Base-by-base conservation (phyloP, 2,329 filamentous ascomycete species). In the Chalara sp. region DNA sequence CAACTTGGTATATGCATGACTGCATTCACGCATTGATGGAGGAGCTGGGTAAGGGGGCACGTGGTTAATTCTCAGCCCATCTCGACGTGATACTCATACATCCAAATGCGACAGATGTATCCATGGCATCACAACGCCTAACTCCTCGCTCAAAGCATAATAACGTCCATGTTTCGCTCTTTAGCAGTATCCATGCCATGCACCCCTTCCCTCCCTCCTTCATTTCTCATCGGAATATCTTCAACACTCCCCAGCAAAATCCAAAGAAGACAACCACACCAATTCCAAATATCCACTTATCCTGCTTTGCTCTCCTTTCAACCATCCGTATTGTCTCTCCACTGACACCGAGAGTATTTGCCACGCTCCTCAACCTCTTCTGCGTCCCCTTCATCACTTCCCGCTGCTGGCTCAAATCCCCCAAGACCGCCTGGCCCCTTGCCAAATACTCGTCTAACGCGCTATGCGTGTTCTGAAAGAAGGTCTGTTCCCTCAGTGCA, bases 261-360 rank as follows among this genome's bases (percentile, higher is more conserved):
- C 80, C 65, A 62, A 97, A 87, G 68, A 99, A 99, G 35, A 93
- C 70, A 5, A 95, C 70, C 3, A 92, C 89, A 0, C 93, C 90
- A 0, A 75, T 86, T 78, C 87, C 87, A 68, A 99, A 99, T 35
- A 99, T 95, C 90, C 91, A 97, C 71, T 96, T 97, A 68, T 99
- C 93, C 73, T 97, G 87, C 68, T 83, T 87, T 47, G 93, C 90
- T 56, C 93, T 78, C 60, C 93, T 74, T 71, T 97, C 92, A 41
- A 99, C 86, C 89, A 93, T 97, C 44, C 93, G 83, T 58, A 99
- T 99, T 2, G 93, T 99, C 67, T 97, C 92, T 21, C 92, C 91
- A 63, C 87, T 95, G 53, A 99, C 80, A 0, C 93, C 93, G 45
- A 99, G 72, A 28, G 93, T 97, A 65, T 95, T 97, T 6, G 89